Evolutionary conservation across 371 early-diverging fungal genomes (phyloP), one percentile per base, ranked within the genome.

Genomic region (Haplosporangium sp.): DNA sequence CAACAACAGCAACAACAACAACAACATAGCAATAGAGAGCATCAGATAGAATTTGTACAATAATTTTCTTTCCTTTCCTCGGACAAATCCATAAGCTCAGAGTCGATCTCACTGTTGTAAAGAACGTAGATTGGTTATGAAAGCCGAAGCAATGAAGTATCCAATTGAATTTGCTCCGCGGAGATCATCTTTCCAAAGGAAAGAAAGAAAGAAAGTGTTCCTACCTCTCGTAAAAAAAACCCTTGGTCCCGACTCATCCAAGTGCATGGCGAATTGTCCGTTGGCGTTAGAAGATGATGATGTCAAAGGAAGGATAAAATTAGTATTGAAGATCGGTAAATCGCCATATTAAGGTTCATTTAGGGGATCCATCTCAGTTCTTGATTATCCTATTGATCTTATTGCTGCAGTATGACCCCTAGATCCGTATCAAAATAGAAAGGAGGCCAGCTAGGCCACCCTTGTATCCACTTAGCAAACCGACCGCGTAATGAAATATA

Each of bases 91-190:
- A 0, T 27, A 27, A 27, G 27, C 27, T 27, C 27, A 27, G 27
- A 27, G 27, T 27, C 27, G 27, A 27, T 27, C 27, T 27, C 27
- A 27, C 27, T 27, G 27, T 27, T 27, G 6, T 8, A 53, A 10
- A 20, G 20, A 55, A 39, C 40, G 59, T 59, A 40, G 39, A 10
- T 11, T 61, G 44, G 45, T 42, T 27, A 42, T 27, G 45, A 48
- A 48, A 17, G 13, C 8, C 34, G 55, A 55, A 55, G 34, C 55
- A 55, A 27, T 27, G 27, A 27, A 34, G 55, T 1, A 38, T 40
- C 5, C 38, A 38, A 48, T 9, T n/a, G 52, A 58, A 45, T 66
- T 66, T 66, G 67, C 35, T 66, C 67, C 67, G 59, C 66, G 58
- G 11, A n/a, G 5, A 10, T 47, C 40, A 17, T 59, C 39, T 39